Evolutionary conservation across 2,329 filamentous ascomycete species (phyloP).

Genomic region (Aspergillus fumigatiaffinis): DNA sequence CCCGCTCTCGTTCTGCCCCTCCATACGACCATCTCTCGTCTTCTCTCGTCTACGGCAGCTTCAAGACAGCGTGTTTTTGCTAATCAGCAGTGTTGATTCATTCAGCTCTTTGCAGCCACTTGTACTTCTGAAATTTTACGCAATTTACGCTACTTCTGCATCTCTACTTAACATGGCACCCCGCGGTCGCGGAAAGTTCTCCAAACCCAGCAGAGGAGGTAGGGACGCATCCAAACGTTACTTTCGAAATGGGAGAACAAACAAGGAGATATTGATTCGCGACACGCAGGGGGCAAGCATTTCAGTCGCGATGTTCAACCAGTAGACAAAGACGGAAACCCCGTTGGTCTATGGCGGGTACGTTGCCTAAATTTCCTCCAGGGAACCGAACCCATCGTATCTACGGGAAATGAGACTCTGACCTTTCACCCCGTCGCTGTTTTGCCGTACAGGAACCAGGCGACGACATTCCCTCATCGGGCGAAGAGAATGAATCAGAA

Average conservation of each 20-base stretch:
- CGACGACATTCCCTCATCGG: conserved; percentile 37
- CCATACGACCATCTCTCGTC: background rate
- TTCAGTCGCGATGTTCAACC: conserved; percentile 90
- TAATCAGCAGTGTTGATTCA: background rate
- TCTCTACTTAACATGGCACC: conserved; percentile 34
- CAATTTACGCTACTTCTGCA: background rate
- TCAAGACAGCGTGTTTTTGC: background rate
- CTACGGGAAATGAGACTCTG: too few species aligned
- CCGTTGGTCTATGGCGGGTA: conserved; percentile 81
- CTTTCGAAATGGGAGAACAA: background rate
- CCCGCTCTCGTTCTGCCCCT: background rate
- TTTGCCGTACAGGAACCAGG: conserved; percentile 28
- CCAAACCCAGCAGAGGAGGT: conserved; percentile 91
- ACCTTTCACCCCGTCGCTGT: too few species aligned
- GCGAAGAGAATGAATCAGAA: conserved; percentile 49
- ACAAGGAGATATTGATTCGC: background rate
- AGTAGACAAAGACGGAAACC: conserved; percentile 82
- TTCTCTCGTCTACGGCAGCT: background rate
- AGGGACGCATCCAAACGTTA: conserved; percentile 24
- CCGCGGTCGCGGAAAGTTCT: conserved; percentile 86
- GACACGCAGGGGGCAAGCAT: conserved; percentile 74
- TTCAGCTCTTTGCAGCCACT: background rate
- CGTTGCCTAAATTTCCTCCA: conserved; percentile 27
- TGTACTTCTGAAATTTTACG: background rate
- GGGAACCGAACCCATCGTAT: too few species aligned